A percentile compares a stretch with the other conserved stretches of the same genome.
These are phyloP conservation scores for Eremothecium sinecaudum DNA, from an alignment of 1,139 yeast species.

Conservation along the genomic window DNA sequence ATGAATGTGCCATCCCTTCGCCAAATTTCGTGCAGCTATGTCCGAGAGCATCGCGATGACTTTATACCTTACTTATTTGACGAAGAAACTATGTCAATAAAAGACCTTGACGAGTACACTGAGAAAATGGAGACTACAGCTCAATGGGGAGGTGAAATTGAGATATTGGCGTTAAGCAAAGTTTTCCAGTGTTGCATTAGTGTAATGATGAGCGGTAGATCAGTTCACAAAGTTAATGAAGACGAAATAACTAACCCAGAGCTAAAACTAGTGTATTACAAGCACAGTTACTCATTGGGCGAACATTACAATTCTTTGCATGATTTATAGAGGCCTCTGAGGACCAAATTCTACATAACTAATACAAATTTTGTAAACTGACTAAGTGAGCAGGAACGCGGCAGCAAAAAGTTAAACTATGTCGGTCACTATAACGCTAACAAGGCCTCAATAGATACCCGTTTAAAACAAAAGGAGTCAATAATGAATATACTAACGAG, in stretches of 20 bases:
- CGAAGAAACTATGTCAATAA: conserved; percentile 53
- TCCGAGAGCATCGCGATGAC: conserved; percentile 53
- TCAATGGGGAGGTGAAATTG: conserved; percentile 96
- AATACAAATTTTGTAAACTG: too few relatives aligned
- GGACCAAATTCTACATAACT: too few relatives aligned
- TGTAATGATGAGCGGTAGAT: conserved; percentile 67
- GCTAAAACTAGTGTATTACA: conserved; percentile 68
- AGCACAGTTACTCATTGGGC: conserved; percentile 80
- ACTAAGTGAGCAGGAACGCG: too few relatives aligned
- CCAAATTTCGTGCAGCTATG: conserved; percentile 54
- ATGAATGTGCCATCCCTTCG: conserved; percentile 47
- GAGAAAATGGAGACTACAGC: conserved; percentile 60
- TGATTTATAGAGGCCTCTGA: conserved; percentile 36
- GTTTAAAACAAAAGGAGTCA: neutral
- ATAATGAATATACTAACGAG: neutral
- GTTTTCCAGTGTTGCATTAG: conserved; percentile 63
- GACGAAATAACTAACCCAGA: conserved; percentile 39
- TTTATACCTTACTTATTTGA: conserved; percentile 78
- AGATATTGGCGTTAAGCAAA: conserved; percentile 68
- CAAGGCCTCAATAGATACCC: too few relatives aligned
- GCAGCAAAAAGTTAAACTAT: too few relatives aligned
- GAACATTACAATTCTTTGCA: conserved; percentile 88
- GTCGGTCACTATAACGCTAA: too few relatives aligned
- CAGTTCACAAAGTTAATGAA: conserved; percentile 52
- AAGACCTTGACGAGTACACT: conserved; percentile 63